phyloP scores from a whole-genome alignment of 345 rosid genomes.

The Adansonia digitata region DNA sequence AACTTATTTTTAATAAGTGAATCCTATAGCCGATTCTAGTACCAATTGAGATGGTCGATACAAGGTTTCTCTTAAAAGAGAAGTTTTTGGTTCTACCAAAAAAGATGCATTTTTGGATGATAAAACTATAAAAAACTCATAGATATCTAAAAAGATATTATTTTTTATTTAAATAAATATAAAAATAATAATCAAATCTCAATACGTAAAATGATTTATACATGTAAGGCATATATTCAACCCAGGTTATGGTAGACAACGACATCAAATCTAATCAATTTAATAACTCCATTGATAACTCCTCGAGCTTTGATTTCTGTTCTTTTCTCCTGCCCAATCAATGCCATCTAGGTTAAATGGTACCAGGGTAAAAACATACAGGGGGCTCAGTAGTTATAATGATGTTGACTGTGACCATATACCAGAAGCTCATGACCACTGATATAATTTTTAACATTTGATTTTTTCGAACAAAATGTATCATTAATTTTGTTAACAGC shows the following conservation, averaged over 20 bases:
- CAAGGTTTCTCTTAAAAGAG: too few relatives aligned
- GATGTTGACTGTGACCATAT: background rate
- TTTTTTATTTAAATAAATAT: constrained; percentile 46
- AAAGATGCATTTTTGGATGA: too few relatives aligned
- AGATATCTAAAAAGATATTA: constrained; percentile 76
- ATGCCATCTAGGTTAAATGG: background rate
- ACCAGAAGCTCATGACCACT: background rate
- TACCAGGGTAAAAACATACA: background rate
- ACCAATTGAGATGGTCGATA: too few relatives aligned
- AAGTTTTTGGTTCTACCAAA: too few relatives aligned
- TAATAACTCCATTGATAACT: background rate
- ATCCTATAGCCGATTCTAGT: too few relatives aligned
- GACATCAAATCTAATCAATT: background rate
- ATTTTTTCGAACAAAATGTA: too few relatives aligned
- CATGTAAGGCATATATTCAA: background rate
- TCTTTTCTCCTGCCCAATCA: background rate
- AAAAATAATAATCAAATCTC: background rate
- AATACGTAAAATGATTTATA: background rate
- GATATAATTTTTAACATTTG: background rate
- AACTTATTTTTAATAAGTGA: too few relatives aligned
- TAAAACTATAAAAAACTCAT: too few relatives aligned
- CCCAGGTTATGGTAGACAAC: background rate
- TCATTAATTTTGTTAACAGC: too few relatives aligned
- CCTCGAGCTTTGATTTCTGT: background rate
- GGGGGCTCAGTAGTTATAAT: background rate